Conservation (phyloP, 306 rosid species). For the Citrullus mucosospermus region DNA sequence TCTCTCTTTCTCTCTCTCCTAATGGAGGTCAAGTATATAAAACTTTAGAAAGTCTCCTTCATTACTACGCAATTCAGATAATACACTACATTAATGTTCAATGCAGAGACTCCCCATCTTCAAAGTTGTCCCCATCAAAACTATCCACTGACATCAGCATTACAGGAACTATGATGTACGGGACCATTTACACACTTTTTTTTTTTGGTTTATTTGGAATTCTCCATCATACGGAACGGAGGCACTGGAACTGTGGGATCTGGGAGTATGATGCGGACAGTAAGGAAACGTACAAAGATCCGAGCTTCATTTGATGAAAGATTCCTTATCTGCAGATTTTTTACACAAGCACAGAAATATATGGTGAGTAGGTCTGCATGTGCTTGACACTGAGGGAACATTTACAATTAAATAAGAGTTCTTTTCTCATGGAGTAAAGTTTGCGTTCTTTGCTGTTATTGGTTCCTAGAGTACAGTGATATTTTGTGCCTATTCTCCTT, state of each 20-base stretch:
- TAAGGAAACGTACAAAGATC: not conserved
- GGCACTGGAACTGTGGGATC: not conserved
- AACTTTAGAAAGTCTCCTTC: not conserved
- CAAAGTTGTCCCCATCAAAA: not conserved
- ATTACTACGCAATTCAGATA: not conserved
- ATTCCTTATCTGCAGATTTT: constrained; percentile 1
- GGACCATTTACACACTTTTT: not conserved
- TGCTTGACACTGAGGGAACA: constrained; percentile 1
- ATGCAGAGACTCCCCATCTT: not conserved
- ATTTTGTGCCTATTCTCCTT: constrained; percentile 1
- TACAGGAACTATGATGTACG: not conserved
- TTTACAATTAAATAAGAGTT: not conserved
- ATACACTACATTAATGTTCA: not conserved
- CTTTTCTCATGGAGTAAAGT: not conserved
- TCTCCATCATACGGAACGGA: not conserved
- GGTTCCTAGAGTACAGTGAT: not conserved
- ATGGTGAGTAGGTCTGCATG: not conserved
- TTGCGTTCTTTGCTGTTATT: not conserved
- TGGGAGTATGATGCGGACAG: not conserved
- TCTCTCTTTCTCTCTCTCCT: not conserved
- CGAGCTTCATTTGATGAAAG: not conserved
- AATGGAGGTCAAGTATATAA: not conserved
- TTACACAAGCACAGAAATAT: constrained; percentile 3
- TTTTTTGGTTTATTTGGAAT: not conserved
- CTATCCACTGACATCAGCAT: not conserved